Conservation (phyloP, 495 filamentous ascomycete genomes). For the Neurospora sp. region DNA sequence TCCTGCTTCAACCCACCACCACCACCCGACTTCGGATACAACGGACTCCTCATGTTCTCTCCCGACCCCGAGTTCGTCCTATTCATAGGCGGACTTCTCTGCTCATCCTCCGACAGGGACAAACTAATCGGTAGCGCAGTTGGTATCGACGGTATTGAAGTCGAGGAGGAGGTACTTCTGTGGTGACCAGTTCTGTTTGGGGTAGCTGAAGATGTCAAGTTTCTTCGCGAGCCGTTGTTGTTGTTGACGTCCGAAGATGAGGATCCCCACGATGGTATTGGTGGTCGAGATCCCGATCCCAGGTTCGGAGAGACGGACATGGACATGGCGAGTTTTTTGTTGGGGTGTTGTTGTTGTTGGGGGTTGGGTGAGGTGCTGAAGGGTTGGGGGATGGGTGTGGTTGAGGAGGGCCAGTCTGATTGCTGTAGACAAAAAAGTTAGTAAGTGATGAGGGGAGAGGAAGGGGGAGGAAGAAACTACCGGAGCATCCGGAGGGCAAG, state of each 20-base stretch:
- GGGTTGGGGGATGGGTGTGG: constrained; percentile 8
- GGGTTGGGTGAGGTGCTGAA: constrained; percentile 6
- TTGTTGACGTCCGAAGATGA: constrained; percentile 4
- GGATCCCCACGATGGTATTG: constrained; percentile 17
- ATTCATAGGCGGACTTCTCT: constrained; percentile 31
- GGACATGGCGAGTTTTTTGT: constrained; percentile 15
- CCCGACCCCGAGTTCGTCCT: too few relatives aligned
- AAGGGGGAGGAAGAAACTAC: not conserved
- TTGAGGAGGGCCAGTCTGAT: not conserved
- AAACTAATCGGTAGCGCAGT: constrained; percentile 52
- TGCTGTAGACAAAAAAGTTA: not conserved
- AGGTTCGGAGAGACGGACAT: constrained; percentile 9
- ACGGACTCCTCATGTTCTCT: constrained; percentile 28
- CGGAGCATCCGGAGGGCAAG: not conserved
- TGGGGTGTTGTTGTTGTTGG: constrained; percentile 8
- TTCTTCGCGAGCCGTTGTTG: constrained; percentile 3
- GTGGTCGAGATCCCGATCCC: constrained; percentile 7
- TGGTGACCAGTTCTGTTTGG: not conserved
- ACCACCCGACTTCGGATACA: constrained; percentile 1
- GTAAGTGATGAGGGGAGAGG: not conserved
- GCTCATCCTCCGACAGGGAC: constrained; percentile 66
- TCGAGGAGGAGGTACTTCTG: not conserved
- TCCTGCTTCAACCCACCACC: too few relatives aligned
- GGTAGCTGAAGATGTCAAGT: not conserved
- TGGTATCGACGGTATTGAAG: constrained; percentile 4